These are phyloP conservation scores for Coemansia sp. DNA, from an alignment of 192 early-diverging fungal genomes.

Conservation along the genomic window DNA sequence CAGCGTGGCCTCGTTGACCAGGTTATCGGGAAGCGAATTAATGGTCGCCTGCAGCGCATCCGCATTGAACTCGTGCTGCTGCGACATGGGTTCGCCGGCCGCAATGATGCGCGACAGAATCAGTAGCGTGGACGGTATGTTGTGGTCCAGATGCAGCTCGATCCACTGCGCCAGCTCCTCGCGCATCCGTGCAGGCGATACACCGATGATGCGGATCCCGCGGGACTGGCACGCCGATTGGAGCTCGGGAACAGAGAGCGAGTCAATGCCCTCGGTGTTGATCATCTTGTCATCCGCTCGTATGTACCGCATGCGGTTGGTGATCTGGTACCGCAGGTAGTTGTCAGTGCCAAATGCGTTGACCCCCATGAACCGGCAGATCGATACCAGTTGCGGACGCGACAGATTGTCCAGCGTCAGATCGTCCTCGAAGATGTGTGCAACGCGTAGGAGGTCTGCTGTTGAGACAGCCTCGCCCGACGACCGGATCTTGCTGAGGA, in stretches of 20 bases:
- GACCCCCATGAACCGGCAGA: slow-evolving; percentile 93
- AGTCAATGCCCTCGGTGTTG: slow-evolving; percentile 81
- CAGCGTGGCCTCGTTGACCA: slow-evolving; percentile 84
- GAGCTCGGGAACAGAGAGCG: slow-evolving; percentile 83
- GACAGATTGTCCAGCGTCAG: slow-evolving; percentile 91
- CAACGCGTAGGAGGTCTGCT: slow-evolving; percentile 77
- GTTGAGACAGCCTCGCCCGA: slow-evolving; percentile 82
- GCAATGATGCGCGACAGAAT: slow-evolving; percentile 88
- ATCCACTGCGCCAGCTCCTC: slow-evolving; percentile 92
- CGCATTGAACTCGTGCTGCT: slow-evolving; percentile 71
- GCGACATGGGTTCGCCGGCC: slow-evolving; percentile 71
- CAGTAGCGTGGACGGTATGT: slow-evolving; percentile 87
- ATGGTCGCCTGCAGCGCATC: slow-evolving; percentile 94
- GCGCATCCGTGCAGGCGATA: slow-evolving; percentile 85
- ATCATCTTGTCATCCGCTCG: slow-evolving; percentile 91
- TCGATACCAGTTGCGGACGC: slow-evolving; percentile 90
- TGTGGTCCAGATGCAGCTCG: slow-evolving; percentile 88
- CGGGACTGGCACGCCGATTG: slow-evolving; percentile 85
- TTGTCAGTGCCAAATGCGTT: slow-evolving; percentile 98
- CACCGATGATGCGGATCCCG: slow-evolving; percentile 87
- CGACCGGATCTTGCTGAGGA: slow-evolving; percentile 66
- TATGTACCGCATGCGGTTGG: slow-evolving; percentile 81
- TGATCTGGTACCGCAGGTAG: slow-evolving; percentile 90
- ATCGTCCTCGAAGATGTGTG: slow-evolving; percentile 91
- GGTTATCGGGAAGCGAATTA: slow-evolving; percentile 85